Percentiles rank a stretch among this genome's conserved stretches.
phyloP scores from a whole-genome alignment of 2,329 filamentous ascomycete genomes.

The Aspergillus floridensis region DNA sequence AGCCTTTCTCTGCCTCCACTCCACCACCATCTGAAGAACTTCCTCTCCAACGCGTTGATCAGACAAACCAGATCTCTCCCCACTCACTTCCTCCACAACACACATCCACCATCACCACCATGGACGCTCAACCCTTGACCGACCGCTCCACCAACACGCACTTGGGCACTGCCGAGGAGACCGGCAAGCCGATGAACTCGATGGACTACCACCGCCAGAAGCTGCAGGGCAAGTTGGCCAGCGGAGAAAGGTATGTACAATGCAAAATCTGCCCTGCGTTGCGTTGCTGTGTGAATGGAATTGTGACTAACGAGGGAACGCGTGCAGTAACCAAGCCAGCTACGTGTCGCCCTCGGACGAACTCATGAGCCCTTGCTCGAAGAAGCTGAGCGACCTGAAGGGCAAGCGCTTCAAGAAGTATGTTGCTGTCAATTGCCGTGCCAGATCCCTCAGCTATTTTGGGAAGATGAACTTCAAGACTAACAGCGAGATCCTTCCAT shows the following conservation, averaged over 20 bases:
- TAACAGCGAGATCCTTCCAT: background rate
- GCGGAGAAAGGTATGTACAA: conserved; percentile 38
- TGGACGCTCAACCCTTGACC: conserved; percentile 40
- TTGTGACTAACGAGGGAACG: background rate
- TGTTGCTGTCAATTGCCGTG: conserved; percentile 6
- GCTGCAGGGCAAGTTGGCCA: conserved; percentile 42
- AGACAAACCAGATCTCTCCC: background rate
- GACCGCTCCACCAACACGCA: conserved; percentile 45
- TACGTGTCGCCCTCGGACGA: conserved; percentile 51
- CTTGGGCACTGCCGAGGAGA: conserved; percentile 26
- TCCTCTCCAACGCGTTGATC: conserved; percentile 1
- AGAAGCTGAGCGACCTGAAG: conserved; percentile 51
- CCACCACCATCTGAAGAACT: conserved; percentile 5
- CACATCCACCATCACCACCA: conserved; percentile 22
- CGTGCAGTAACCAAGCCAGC: conserved; percentile 29
- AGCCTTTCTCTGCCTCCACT: conserved; percentile 8
- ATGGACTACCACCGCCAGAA: conserved; percentile 46
- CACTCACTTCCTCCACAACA: background rate
- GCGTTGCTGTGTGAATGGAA: too few species aligned
- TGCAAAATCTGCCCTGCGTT: background rate
- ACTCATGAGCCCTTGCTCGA: conserved; percentile 51
- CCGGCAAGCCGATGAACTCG: conserved; percentile 29
- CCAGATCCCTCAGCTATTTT: background rate
- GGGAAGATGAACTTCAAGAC: background rate
- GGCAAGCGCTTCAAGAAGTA: conserved; percentile 50